Conservation (phyloP, 768 basidiomycete genomes). For the Calocybe cyanea region DNA sequence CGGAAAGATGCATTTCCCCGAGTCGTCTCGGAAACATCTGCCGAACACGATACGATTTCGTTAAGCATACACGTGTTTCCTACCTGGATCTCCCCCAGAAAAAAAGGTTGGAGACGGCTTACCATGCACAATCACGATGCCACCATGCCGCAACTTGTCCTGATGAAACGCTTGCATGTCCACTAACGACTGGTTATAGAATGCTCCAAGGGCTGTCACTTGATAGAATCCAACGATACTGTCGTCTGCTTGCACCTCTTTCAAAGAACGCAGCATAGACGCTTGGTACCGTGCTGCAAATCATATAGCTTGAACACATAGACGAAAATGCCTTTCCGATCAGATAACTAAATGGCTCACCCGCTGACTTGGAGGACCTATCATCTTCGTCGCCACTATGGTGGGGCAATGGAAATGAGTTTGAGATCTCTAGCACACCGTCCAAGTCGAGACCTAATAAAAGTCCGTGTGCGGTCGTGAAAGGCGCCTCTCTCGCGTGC, state of each 20-base stretch:
- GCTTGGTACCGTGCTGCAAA: slow-evolving; percentile 72
- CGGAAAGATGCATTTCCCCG: slow-evolving; percentile 86
- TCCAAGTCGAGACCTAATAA: slow-evolving; percentile 91
- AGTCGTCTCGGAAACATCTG: slow-evolving; percentile 75
- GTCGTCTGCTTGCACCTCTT: slow-evolving; percentile 89
- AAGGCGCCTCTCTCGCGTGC: slow-evolving; percentile 77
- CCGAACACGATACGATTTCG: not conserved
- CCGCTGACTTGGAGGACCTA: slow-evolving; percentile 71
- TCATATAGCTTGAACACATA: no score
- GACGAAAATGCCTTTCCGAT: no score
- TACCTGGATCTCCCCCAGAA: no score
- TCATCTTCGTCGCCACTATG: slow-evolving; percentile 76
- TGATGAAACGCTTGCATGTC: slow-evolving; percentile 85
- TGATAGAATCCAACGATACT: slow-evolving; percentile 94
- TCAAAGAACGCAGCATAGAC: slow-evolving; percentile 81
- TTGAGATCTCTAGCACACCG: slow-evolving; percentile 86
- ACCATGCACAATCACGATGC: slow-evolving; percentile 85
- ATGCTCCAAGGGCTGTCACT: slow-evolving; percentile 79
- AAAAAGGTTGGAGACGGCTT: slow-evolving; percentile 19
- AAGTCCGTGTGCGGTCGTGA: slow-evolving; percentile 76
- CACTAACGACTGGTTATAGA: slow-evolving; percentile 76
- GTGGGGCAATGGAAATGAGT: slow-evolving; percentile 82
- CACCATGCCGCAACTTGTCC: slow-evolving; percentile 81
- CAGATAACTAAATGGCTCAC: no score
- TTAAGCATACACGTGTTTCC: not conserved